phyloP scores from a whole-genome alignment of 164 flowering plant genomes.

The Chloranthus sessilifolius region DNA sequence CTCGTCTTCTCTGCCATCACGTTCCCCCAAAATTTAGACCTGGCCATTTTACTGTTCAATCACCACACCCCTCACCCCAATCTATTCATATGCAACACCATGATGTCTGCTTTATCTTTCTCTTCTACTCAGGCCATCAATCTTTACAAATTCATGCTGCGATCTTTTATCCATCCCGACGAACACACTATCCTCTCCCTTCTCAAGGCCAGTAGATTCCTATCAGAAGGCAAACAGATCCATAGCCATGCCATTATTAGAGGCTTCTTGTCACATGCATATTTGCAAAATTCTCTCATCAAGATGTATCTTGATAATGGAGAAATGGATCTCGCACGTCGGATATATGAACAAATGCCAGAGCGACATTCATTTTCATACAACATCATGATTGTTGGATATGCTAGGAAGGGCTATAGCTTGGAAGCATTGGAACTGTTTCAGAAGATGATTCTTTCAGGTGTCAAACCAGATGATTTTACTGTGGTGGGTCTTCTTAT shows the following conservation, averaged over 20 bases:
- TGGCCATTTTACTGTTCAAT: slow-evolving; percentile 40
- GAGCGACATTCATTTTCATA: slow-evolving; percentile 31
- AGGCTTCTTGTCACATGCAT: slow-evolving; percentile 17
- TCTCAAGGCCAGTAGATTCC: slow-evolving; percentile 20
- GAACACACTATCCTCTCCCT: slow-evolving; percentile 22
- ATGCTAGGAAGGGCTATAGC: slow-evolving; percentile 28
- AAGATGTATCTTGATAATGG: slow-evolving; percentile 39
- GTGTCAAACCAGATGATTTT: slow-evolving; percentile 39
- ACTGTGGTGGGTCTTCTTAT: slow-evolving; percentile 41
- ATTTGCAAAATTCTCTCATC: slow-evolving; percentile 40
- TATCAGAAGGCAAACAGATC: slow-evolving; percentile 25
- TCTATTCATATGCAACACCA: slow-evolving; percentile 44
- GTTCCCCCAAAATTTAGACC: slow-evolving; percentile 41
- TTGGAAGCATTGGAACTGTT: slow-evolving; percentile 32
- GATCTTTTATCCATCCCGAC: slow-evolving; percentile 21
- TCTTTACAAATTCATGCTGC: slow-evolving; percentile 33
- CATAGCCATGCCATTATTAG: slow-evolving; percentile 20
- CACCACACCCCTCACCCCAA: slow-evolving; percentile 43
- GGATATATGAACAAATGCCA: slow-evolving; percentile 28
- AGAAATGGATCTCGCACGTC: slow-evolving; percentile 23
- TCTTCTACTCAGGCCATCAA: slow-evolving; percentile 17
- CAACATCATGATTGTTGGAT: slow-evolving; percentile 43
- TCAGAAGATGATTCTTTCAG: slow-evolving; percentile 26
- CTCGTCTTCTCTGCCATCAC: slow-evolving; percentile 41
- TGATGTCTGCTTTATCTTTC: slow-evolving; percentile 41